Conservation (phyloP, 805 yeast species). For the Sugiyamaella valdiviana region DNA sequence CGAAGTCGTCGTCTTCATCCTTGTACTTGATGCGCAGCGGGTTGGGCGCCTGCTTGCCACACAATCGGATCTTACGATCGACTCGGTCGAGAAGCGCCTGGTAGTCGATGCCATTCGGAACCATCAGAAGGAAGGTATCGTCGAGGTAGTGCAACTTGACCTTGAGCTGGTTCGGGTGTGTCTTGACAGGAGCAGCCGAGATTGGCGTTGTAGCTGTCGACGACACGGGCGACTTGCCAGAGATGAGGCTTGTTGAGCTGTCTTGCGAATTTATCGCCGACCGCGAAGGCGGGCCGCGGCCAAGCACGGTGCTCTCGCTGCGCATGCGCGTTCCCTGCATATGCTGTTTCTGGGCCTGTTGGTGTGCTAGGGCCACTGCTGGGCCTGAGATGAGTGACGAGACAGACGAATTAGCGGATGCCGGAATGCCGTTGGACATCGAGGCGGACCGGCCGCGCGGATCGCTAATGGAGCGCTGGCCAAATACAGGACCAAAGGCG, state of each 20-base stretch:
- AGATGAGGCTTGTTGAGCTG: conserved; percentile 8
- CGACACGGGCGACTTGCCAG: conserved; percentile 8
- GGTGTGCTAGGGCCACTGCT: background rate
- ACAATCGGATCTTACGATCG: conserved; percentile 48
- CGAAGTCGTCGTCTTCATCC: conserved; percentile 95
- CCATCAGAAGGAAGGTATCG: conserved; percentile 55
- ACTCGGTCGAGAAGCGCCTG: conserved; percentile 52
- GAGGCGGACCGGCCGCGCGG: background rate
- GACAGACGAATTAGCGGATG: background rate
- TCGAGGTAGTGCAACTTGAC: conserved; percentile 31
- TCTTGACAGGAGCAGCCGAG: conserved; percentile 9
- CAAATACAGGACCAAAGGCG: background rate
- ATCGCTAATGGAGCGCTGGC: background rate
- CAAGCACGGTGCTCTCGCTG: conserved; percentile 16
- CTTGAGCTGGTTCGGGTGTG: conserved; percentile 29
- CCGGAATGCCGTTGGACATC: background rate
- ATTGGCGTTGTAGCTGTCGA: conserved; percentile 15
- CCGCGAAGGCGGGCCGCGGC: background rate
- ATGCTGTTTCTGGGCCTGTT: conserved; percentile 2
- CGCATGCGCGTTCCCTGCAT: conserved; percentile 11
- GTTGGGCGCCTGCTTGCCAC: conserved; percentile 40
- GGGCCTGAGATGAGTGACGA: background rate
- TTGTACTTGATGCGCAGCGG: conserved; percentile 62
- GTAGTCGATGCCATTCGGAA: conserved; percentile 47
- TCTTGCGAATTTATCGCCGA: conserved; percentile 11